phyloP scores from a whole-genome alignment of 768 basidiomycete species.

The Rhodotorula paludigena region DNA sequence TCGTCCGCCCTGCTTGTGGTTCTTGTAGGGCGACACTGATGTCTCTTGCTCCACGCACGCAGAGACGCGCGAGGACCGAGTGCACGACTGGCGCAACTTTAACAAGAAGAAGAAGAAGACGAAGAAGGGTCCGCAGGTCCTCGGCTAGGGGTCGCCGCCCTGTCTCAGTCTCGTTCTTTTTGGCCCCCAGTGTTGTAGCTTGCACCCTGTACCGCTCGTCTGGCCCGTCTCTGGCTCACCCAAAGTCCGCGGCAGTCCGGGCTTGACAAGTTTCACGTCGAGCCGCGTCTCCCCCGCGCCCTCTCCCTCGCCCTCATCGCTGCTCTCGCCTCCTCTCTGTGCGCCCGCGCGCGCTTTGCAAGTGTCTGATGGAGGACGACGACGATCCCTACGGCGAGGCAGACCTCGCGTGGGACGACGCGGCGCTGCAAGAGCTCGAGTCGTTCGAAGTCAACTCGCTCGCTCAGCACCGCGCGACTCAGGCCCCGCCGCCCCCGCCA shows the following conservation, averaged over 20 bases:
- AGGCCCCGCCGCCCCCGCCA: not conserved
- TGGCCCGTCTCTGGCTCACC: too few relatives aligned
- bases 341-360: not conserved
- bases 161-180: too few relatives aligned
- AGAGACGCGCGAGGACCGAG: conserved; percentile 41
- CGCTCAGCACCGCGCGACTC: not conserved
- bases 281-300: not conserved
- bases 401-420: conserved; percentile 1
- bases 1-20: not conserved
- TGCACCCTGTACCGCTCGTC: not conserved
- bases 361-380: not conserved
- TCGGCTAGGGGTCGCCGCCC: conserved; percentile 23
- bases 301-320: not conserved
- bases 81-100: conserved; percentile 40
- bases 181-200: not conserved
- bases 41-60: not conserved
- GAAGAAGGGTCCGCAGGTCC: conserved; percentile 29
- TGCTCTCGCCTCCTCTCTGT: not conserved
- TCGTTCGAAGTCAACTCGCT: not conserved
- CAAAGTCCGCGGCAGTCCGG: too few relatives aligned
- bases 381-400: conserved; percentile 10
- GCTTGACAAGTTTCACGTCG: not conserved
- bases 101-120: conserved; percentile 37
- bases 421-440: not conserved
- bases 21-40: too few relatives aligned